Percentiles rank a stretch among this genome's conserved stretches.
phyloP scores from a whole-genome alignment of 176 grass and related monocot genomes.

The Zizania latifolia region DNA sequence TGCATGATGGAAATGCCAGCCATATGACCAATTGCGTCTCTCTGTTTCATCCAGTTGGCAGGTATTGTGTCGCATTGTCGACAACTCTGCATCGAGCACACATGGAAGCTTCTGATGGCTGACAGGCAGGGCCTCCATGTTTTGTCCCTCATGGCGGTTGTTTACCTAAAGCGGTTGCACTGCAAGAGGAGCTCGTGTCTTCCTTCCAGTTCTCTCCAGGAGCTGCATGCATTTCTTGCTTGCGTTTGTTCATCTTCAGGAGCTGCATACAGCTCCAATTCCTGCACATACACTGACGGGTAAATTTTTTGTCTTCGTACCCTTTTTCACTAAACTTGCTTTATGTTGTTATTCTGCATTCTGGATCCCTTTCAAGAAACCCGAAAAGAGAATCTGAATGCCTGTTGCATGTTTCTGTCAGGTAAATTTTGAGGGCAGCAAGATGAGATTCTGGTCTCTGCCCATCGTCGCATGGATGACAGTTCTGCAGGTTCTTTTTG shows the following conservation, averaged over 20 bases:
- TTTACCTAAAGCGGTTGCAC: background rate
- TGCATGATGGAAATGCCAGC: background rate
- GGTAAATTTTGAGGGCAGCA: background rate
- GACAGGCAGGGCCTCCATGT: background rate
- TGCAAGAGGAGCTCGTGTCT: background rate
- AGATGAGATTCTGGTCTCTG: constrained; percentile 47
- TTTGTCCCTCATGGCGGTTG: too few relatives aligned
- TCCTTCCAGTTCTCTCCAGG: background rate
- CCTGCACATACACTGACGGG: background rate
- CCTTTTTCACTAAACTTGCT: background rate
- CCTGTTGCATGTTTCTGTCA: background rate
- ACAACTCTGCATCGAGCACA: background rate
- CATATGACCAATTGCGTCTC: background rate
- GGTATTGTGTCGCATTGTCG: background rate
- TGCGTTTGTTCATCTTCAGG: background rate
- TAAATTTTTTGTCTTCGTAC: background rate
- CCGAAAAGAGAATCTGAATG: background rate
- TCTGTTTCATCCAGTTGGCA: background rate
- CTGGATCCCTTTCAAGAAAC: background rate
- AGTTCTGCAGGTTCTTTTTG: constrained; percentile 46
- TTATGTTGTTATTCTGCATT: too few relatives aligned
- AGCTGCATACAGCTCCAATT: too few relatives aligned
- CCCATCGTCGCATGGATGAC: constrained; percentile 41
- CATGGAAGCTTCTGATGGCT: background rate
- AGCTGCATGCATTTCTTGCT: background rate